phyloP scores from a whole-genome alignment of 257 asterid species.

The Solanum habrochaites region DNA sequence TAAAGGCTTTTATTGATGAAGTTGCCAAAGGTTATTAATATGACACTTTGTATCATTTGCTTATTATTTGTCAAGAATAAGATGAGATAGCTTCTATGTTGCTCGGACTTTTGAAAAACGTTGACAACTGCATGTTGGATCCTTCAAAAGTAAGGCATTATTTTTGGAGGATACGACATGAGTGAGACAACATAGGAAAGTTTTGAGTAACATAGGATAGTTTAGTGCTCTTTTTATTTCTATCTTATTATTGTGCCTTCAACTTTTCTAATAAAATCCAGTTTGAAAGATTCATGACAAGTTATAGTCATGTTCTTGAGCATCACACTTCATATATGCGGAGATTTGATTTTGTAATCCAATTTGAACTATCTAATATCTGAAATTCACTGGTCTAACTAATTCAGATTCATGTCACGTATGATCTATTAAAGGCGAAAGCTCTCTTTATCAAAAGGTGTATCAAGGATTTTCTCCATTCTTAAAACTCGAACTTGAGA shows the following conservation, averaged over 20 bases:
- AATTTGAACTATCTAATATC: background rate
- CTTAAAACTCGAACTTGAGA: background rate
- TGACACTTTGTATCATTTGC: background rate
- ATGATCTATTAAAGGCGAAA: background rate
- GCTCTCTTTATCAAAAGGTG: background rate
- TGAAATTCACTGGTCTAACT: background rate
- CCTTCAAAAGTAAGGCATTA: background rate
- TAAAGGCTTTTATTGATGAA: constrained; percentile 2
- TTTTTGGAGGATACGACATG: background rate
- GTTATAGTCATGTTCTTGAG: background rate
- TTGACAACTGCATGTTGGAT: background rate
- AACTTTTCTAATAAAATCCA: background rate
- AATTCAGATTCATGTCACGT: background rate
- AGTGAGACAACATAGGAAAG: background rate
- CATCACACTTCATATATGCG: background rate
- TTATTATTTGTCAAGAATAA: background rate
- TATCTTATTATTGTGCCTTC: background rate
- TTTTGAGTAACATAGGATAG: background rate
- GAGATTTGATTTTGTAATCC: background rate
- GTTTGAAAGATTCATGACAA: background rate
- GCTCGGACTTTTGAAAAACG: background rate
- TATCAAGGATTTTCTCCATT: background rate
- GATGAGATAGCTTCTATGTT: background rate
- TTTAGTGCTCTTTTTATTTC: background rate
- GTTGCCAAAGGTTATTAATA: background rate